These are phyloP conservation scores for Karstenula rhodostoma DNA, from an alignment of 2,329 filamentous ascomycete species.

Conservation along the genomic window DNA sequence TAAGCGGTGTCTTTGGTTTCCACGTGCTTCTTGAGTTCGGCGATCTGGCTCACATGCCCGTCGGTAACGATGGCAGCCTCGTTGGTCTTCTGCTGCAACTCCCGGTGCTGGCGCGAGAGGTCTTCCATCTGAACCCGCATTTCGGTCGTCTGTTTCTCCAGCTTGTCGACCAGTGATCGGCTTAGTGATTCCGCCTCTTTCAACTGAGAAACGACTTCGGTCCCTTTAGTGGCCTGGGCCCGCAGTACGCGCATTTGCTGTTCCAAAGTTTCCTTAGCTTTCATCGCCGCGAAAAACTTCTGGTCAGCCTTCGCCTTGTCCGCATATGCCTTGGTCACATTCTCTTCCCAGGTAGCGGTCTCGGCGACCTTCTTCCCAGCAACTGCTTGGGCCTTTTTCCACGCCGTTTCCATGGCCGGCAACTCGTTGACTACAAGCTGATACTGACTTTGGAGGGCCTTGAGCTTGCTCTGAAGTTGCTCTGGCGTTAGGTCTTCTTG, in stretches of 20 bases:
- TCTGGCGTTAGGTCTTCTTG: conserved; percentile 70
- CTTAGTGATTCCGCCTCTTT: conserved; percentile 88
- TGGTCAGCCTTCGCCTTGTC: conserved; percentile 98
- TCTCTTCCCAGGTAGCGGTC: conserved; percentile 77
- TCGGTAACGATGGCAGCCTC: conserved; percentile 77
- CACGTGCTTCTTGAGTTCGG: conserved; percentile 77
- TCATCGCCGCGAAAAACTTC: conserved; percentile 96
- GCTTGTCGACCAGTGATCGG: conserved; percentile 76
- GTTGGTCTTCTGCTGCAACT: conserved; percentile 73
- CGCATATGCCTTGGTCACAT: conserved; percentile 74
- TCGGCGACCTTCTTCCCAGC: conserved; percentile 89
- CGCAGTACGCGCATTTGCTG: conserved; percentile 81
- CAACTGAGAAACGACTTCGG: conserved; percentile 89
- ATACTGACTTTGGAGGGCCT: conserved; percentile 80
- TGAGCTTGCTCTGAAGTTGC: conserved; percentile 76
- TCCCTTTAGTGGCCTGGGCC: conserved; percentile 85
- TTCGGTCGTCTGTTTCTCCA: conserved; percentile 91
- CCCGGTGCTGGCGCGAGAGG: conserved; percentile 75
- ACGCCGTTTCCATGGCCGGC: conserved; percentile 87
- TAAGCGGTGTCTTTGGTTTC: conserved; percentile 77
- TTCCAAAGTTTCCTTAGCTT: conserved; percentile 86
- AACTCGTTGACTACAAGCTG: conserved; percentile 86
- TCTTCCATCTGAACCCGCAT: conserved; percentile 79
- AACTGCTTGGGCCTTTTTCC: conserved; percentile 85
- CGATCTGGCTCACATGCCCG: conserved; percentile 75